Evolutionary conservation across 306 rosid genomes (phyloP).

Genomic region (Sindora glabra): DNA sequence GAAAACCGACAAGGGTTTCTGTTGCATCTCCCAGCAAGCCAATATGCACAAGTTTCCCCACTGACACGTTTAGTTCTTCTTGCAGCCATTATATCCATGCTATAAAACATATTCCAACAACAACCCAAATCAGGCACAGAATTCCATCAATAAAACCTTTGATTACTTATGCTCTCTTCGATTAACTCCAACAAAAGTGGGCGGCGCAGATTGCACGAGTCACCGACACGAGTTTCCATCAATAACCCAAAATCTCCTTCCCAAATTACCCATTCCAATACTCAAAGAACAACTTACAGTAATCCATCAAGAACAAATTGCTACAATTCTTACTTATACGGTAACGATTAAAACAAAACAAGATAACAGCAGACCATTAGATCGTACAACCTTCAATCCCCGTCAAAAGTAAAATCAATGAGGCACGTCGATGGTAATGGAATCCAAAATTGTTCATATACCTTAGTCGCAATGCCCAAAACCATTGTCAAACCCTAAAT

Average conservation of each 20-base stretch:
- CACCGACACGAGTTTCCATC: neutral
- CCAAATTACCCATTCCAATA: neutral
- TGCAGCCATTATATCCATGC: neutral
- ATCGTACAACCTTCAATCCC: neutral
- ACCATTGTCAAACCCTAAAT: neutral
- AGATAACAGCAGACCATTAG: neutral
- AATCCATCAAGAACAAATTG: neutral
- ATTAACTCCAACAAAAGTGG: neutral
- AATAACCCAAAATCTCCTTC: neutral
- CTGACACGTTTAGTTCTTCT: neutral
- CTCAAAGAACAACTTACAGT: neutral
- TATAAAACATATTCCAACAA: neutral
- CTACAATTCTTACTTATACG: neutral
- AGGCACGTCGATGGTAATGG: neutral
- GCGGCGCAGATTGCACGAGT: neutral
- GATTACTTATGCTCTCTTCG: neutral
- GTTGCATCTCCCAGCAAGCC: conserved; percentile 19
- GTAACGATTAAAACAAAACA: neutral
- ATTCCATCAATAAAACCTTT: neutral
- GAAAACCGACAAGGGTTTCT: conserved; percentile 19
- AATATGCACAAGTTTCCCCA: conserved; percentile 1
- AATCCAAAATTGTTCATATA: neutral
- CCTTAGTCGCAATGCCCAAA: neutral
- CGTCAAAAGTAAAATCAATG: neutral
- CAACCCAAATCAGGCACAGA: neutral